Evolutionary conservation across 2,329 filamentous ascomycete species (phyloP), one percentile per base, ranked within the genome.

Genomic region (Cyphellophora europaea): DNA sequence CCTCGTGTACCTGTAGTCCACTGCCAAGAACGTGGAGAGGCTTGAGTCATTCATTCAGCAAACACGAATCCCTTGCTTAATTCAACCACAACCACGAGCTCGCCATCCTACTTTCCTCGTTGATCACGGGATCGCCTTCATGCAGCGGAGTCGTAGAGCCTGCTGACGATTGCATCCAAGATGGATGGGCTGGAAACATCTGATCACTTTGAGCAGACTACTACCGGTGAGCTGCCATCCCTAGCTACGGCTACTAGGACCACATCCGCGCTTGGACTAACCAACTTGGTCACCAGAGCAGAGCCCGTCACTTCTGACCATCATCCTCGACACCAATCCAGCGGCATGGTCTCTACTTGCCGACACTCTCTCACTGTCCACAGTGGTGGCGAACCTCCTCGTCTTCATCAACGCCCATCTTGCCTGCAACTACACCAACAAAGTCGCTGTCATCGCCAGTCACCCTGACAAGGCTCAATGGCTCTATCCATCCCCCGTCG

Each of bases 391-490:
- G 42, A 82, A 89, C 61, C 74, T 96, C 44, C 79, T 96, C 52
- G 81, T 98, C 65, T 96, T 95, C 63, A 79, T 95, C 63, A 96
- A 98, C 59, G 86, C 89, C 36, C 93, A 98, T 56, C 73, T 98
- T 19, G 87, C 91, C 47, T 88, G 89, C 56, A 93, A 88, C 61
- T 89, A 91, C 58, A 77, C 83, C 36, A 96, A 96, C 62, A 83
- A 89, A 57, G 84, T 96, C 32, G 87, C 88, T 42, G 74, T 98
- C 11, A 76, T 98, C 42, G 91, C 89, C 19, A 86, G 86, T 6
- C 91, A 98, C 56, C 79, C 78, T 47, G 81, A 91, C 53, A 79
- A 82, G 44, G 85, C 89, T 37, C 72, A 79, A 53, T 98, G 88
- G 78, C 78, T 98, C 3, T 96, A 95, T 53, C 91, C 91, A 3